These are phyloP conservation scores for Garcileccinum viscosum DNA, from an alignment of 1,284 basidiomycete genomes.

Conservation along the genomic window DNA sequence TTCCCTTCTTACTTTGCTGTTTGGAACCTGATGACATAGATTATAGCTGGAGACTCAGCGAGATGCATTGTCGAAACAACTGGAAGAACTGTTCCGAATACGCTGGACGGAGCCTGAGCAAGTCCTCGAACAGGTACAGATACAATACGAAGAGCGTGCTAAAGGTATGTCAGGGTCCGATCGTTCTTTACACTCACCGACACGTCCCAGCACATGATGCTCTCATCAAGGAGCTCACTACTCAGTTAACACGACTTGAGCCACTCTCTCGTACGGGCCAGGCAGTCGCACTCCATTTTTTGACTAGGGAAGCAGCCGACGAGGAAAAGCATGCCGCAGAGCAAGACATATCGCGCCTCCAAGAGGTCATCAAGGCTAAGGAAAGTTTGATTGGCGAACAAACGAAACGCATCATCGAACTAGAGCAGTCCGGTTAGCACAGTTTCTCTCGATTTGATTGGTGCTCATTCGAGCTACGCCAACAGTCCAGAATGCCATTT, in stretches of 20 bases:
- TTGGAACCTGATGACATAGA: conserved; percentile 5
- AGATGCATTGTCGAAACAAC: conserved; percentile 54
- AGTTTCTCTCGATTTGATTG: not conserved
- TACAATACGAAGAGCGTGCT: conserved; percentile 56
- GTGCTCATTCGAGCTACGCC: conserved; percentile 12
- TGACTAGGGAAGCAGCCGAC: conserved; percentile 75
- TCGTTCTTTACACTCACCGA: conserved; percentile 6
- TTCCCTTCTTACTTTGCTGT: not conserved
- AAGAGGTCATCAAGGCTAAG: conserved; percentile 50
- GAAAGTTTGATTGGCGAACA: conserved; percentile 52
- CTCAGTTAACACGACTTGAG: conserved; percentile 58
- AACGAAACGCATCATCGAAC: conserved; percentile 50
- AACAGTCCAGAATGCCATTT: conserved; percentile 53
- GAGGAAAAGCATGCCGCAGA: conserved; percentile 64
- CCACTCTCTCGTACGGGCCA: conserved; percentile 57
- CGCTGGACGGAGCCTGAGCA: conserved; percentile 70
- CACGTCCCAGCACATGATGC: conserved; percentile 57
- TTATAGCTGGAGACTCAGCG: conserved; percentile 51
- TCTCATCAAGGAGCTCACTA: conserved; percentile 62
- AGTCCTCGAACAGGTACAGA: conserved; percentile 50
- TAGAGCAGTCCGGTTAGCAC: conserved; percentile 54
- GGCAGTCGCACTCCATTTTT: conserved; percentile 61
- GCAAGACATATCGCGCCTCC: conserved; percentile 54
- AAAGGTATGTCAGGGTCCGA: conserved; percentile 48
- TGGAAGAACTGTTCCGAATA: conserved; percentile 62